Evolutionary conservation across 768 basidiomycete species (phyloP).

Genomic region (Tricholoma matsutake): DNA sequence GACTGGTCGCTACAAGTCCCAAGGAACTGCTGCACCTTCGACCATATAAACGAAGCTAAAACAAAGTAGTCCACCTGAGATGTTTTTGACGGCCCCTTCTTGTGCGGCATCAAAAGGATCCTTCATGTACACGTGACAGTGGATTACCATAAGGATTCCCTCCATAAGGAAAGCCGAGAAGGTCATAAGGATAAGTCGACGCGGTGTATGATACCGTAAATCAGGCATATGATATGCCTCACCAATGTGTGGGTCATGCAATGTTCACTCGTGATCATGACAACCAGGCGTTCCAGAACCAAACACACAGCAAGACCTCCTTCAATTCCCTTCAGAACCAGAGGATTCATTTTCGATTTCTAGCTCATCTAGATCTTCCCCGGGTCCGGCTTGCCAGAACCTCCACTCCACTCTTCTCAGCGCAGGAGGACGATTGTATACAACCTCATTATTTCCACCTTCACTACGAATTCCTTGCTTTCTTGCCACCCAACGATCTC

Average conservation of each 20-base stretch:
- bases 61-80: too few species aligned
- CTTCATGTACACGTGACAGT: too few species aligned
- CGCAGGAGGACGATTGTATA: slow-evolving; percentile 26
- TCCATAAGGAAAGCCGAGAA: too few species aligned
- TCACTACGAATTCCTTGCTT: slow-evolving; percentile 22
- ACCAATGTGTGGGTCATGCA: too few species aligned
- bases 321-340: slow-evolving; percentile 2
- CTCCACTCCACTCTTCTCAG: slow-evolving; percentile 30
- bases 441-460: slow-evolving; percentile 3
- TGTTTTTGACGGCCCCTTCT: neutral
- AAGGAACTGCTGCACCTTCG: too few species aligned
- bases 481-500: slow-evolving; percentile 25
- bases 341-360: slow-evolving; percentile 13
- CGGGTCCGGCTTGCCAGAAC: slow-evolving; percentile 20
- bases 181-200: too few species aligned
- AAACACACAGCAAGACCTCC: neutral
- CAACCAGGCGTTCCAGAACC: neutral
- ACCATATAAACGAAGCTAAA: too few species aligned
- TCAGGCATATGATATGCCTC: too few species aligned
- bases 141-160: too few species aligned
- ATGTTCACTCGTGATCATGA: neutral
- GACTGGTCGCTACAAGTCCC: too few species aligned
- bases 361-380: slow-evolving; percentile 14
- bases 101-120: too few species aligned
- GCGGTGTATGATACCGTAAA: too few species aligned